phyloP scores from a whole-genome alignment of 2,329 filamentous ascomycete genomes.

The Daldinia eschscholtzii region DNA sequence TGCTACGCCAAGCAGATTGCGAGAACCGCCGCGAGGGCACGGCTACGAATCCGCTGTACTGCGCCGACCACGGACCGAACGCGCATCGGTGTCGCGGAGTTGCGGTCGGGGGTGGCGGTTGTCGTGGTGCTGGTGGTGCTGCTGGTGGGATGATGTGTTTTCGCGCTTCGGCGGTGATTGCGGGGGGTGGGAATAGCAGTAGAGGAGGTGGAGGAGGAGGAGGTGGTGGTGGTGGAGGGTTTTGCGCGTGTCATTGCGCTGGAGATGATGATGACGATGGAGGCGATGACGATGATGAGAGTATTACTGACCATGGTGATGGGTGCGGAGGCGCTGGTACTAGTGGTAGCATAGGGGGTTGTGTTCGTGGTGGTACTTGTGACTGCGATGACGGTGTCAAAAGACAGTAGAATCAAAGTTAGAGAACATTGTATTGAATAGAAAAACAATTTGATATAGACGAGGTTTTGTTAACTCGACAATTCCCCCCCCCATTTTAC shows the following conservation, averaged over 20 bases:
- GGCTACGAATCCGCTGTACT: constrained; percentile 34
- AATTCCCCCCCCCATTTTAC: background rate
- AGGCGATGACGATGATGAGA: constrained; percentile 26
- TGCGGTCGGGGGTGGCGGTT: constrained; percentile 18
- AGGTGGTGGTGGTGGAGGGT: background rate
- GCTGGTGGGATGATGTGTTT: background rate
- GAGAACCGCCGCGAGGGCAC: constrained; percentile 36
- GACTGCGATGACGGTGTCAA: constrained; percentile 19
- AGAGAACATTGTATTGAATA: background rate
- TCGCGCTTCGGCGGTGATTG: background rate
- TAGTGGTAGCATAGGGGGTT: constrained; percentile 13
- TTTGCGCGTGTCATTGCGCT: constrained; percentile 4
- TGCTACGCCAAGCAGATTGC: constrained; percentile 35
- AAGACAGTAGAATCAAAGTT: background rate
- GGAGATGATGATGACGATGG: constrained; percentile 12
- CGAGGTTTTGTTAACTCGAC: background rate
- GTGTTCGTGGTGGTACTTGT: constrained; percentile 11
- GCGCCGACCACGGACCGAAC: constrained; percentile 41
- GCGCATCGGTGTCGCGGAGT: constrained; percentile 3
- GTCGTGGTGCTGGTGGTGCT: background rate
- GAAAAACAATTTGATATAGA: background rate
- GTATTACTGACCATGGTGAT: constrained; percentile 10
- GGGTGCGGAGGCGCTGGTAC: background rate
- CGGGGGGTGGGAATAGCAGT: background rate
- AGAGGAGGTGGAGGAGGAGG: too few species aligned